Evolutionary conservation across 345 rosid genomes (phyloP).

Genomic region (Kandelia obovata): DNA sequence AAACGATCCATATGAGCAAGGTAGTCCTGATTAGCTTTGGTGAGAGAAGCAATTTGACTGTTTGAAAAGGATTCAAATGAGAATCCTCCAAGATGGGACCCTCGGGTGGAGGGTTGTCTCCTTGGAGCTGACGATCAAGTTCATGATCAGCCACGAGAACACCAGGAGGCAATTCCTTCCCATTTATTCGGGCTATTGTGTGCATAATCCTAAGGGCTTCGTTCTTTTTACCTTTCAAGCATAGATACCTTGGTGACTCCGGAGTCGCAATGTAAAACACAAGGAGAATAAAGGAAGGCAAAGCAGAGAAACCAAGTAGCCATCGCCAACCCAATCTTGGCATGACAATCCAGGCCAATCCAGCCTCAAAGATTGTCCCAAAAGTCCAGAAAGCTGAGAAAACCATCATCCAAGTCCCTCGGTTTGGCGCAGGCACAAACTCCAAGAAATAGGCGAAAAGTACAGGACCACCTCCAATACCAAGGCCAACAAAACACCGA

Average conservation of each 20-base stretch:
- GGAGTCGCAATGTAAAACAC: conserved; percentile 65
- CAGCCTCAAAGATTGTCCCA: conserved; percentile 76
- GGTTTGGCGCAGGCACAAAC: conserved; percentile 76
- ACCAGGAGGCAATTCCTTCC: conserved; percentile 58
- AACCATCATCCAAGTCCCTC: conserved; percentile 89
- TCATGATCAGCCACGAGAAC: conserved; percentile 58
- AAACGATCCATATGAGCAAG: conserved; percentile 64
- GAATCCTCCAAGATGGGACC: conserved; percentile 9
- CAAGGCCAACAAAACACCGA: conserved; percentile 79
- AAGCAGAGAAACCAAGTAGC: conserved; percentile 75
- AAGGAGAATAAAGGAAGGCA: conserved; percentile 75
- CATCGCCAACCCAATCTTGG: conserved; percentile 91
- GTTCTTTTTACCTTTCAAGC: conserved; percentile 60
- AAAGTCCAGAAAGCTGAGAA: conserved; percentile 77
- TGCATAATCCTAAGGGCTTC: conserved; percentile 65
- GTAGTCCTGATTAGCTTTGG: conserved; percentile 55
- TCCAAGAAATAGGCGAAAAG: conserved; percentile 79
- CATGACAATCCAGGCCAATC: conserved; percentile 84
- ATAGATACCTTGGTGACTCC: conserved; percentile 82
- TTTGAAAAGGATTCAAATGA: not conserved
- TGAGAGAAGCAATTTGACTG: conserved; percentile 44
- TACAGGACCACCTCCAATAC: conserved; percentile 89
- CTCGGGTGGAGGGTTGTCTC: conserved; percentile 30
- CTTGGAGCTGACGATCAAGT: conserved; percentile 35
- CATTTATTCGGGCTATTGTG: conserved; percentile 55